phyloP scores from a whole-genome alignment of 2,329 filamentous ascomycete genomes.

The Bipolaris cookei region DNA sequence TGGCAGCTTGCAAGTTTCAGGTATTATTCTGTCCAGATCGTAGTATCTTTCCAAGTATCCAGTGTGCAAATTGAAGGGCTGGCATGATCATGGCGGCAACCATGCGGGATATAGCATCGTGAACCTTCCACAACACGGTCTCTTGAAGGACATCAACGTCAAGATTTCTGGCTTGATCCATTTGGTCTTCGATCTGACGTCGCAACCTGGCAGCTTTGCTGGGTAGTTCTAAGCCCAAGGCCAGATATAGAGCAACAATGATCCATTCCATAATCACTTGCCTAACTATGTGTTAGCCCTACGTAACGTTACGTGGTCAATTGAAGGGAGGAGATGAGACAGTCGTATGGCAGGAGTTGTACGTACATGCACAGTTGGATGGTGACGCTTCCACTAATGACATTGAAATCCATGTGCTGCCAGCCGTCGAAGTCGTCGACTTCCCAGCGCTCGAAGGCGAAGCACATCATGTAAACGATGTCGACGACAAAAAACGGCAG shows the following conservation, averaged over 20 bases:
- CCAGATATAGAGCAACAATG: conserved; percentile 42
- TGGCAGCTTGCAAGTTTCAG: not conserved
- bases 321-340: too few relatives aligned
- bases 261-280: conserved; percentile 48
- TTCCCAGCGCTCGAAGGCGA: conserved; percentile 40
- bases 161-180: conserved; percentile 32
- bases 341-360: not conserved
- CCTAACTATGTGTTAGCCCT: conserved; percentile 19
- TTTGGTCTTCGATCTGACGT: conserved; percentile 37
- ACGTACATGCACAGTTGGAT: conserved; percentile 47
- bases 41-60: conserved; percentile 42
- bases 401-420: conserved; percentile 39
- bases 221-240: conserved; percentile 39
- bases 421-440: conserved; percentile 12
- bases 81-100: conserved; percentile 43
- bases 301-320: not conserved
- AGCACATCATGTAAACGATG: conserved; percentile 49
- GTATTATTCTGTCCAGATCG: conserved; percentile 23
- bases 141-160: conserved; percentile 40
- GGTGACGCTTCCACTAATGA: conserved; percentile 45
- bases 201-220: conserved; percentile 40
- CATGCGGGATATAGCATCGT: conserved; percentile 34
- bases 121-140: conserved; percentile 44
- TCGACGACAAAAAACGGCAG: conserved; percentile 47
- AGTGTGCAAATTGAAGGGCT: conserved; percentile 41